These are phyloP conservation scores for Tylopilus orsonianus DNA, from an alignment of 1,284 basidiomycete species.

Conservation along the genomic window DNA sequence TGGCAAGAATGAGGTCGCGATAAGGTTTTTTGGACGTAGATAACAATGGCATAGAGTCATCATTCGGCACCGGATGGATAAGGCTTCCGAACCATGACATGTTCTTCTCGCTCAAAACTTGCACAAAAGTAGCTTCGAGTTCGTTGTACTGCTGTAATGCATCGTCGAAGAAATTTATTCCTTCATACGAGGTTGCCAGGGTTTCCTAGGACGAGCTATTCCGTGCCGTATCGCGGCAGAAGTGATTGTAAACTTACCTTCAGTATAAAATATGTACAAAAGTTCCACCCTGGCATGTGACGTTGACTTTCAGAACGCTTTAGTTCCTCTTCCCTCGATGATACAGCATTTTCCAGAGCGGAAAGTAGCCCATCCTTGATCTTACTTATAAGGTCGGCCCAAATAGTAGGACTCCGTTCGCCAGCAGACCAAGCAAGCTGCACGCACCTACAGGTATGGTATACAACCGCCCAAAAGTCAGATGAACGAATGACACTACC, in stretches of 20 bases:
- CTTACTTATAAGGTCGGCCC: constrained; percentile 87
- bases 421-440: constrained; percentile 72
- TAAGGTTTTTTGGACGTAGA: constrained; percentile 83
- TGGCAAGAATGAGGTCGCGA: constrained; percentile 84
- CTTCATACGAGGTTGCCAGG: constrained; percentile 89
- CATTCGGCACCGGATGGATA: constrained; percentile 66
- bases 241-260: constrained; percentile 57
- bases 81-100: constrained; percentile 88
- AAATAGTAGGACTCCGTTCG: constrained; percentile 76
- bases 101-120: constrained; percentile 78
- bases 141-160: constrained; percentile 89
- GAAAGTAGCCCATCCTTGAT: constrained; percentile 85
- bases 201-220: constrained; percentile 67
- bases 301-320: constrained; percentile 83
- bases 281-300: constrained; percentile 93
- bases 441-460: constrained; percentile 59
- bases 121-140: constrained; percentile 84
- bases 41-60: constrained; percentile 84
- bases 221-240: not conserved
- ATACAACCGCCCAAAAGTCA: constrained; percentile 16
- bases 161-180: constrained; percentile 87
- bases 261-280: constrained; percentile 92
- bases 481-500: constrained; percentile 47
- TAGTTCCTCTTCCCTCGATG: constrained; percentile 84
- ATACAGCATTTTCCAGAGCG: constrained; percentile 80